Percentiles rank a stretch among this genome's conserved stretches.
phyloP scores from a whole-genome alignment of 78 protist genomes.

The Chrysochromulina tobinii region DNA sequence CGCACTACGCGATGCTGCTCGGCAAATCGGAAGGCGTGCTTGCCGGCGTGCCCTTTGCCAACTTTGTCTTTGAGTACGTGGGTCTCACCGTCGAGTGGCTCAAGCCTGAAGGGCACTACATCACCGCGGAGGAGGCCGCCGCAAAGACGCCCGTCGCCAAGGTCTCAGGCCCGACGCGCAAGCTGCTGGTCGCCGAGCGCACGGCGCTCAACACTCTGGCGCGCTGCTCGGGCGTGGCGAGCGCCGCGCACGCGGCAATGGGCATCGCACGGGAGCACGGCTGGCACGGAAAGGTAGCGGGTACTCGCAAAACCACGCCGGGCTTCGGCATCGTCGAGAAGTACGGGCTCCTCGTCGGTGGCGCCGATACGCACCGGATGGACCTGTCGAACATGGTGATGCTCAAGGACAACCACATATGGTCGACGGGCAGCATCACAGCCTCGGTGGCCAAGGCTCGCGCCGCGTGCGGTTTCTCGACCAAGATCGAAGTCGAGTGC shows the following conservation, averaged over 20 bases:
- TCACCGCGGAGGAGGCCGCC: conserved; percentile 21
- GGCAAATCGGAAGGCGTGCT: conserved; percentile 62
- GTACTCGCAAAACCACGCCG: conserved; percentile 94
- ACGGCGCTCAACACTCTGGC: conserved; percentile 84
- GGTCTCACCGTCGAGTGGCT: conserved; percentile 62
- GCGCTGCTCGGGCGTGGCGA: conserved; percentile 82
- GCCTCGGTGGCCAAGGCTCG: conserved; percentile 67
- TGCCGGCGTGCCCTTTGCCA: conserved; percentile 82
- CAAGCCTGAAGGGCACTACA: conserved; percentile 62
- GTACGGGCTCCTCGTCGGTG: conserved; percentile 83
- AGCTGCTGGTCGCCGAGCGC: conserved; percentile 86
- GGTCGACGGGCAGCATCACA: conserved; percentile 77
- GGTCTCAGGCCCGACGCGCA: conserved; percentile 75
- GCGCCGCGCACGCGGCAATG: conserved; percentile 28
- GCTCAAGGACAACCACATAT: conserved; percentile 92
- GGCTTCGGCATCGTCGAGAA: conserved; percentile 52
- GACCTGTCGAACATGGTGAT: conserved; percentile 87
- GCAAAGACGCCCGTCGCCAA: background rate
- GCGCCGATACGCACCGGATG: conserved; percentile 89
- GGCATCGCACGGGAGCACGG: background rate
- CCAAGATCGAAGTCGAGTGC: conserved; percentile 91
- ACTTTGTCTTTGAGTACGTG: conserved; percentile 45
- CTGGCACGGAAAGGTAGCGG: conserved; percentile 79
- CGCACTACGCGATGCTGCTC: background rate
- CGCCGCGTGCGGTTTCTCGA: conserved; percentile 80